Base-by-base conservation (phyloP, 495 filamentous ascomycete genomes). In the Pyrenopolyporus hunteri region DNA sequence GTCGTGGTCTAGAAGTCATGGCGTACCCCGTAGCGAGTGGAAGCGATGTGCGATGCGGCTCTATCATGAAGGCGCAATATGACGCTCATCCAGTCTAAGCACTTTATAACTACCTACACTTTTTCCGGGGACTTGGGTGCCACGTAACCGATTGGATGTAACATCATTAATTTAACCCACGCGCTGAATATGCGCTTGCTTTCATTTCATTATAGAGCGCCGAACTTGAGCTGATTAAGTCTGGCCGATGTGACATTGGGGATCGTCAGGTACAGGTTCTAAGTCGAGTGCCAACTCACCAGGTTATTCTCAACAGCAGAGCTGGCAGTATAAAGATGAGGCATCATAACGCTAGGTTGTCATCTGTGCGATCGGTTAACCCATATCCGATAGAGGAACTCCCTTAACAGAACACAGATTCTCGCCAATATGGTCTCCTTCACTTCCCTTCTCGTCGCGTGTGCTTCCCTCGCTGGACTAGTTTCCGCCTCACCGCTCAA, bases 151-250 rank as follows among this genome's bases (percentile, higher is more conserved):
- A 20, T 48, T 39, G 3, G 9, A 39, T 28, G 43, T 57, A 47
- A 17, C 33, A 57, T 39, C 42, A 19, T 57, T 16, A 48, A 57
- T 57, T 23, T 57, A 48, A 3, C 43, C 19, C 28, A 4, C 26
- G 9, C 54, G 26, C 28, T 32, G 33, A 40, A 25, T 23, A 1
- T 57, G 36, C 14, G 9, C 9, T 25, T 28, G 16, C 22, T 19
- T 13, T 10, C 7, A 13, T 14, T 31, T 31, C 13, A 8, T 22
- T 9, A 11, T 29, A 1, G 4, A 31, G 9, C 14, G 5, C 14
- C n/a, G 3, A 14, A n/a, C n/a, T 17, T 16, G 2, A 11, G 13
- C 26, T 46, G 14, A 29, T 46, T 46, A 20, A 9, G 43, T 19
- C 17, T 20, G 16, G 26, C 20, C 6, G n/a, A n/a, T 31, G 14